A percentile compares a stretch with the other conserved stretches of the same genome.
Evolutionary conservation across 306 rosid species (phyloP).

Genomic region (Casuarina glauca): DNA sequence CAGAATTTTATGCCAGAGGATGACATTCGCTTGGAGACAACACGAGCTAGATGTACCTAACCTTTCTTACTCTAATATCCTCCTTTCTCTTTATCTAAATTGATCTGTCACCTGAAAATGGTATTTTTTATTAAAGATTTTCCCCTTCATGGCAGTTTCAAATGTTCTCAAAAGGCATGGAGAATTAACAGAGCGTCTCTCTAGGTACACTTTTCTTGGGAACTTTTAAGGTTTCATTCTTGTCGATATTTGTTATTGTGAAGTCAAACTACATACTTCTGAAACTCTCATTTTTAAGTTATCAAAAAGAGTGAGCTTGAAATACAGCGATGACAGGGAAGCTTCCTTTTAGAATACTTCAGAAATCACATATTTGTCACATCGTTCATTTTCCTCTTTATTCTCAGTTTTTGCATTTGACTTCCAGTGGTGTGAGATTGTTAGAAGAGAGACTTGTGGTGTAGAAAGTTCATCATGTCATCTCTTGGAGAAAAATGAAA

Average conservation of each 20-base stretch:
- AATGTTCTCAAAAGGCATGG: conserved; percentile 79
- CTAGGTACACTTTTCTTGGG: conserved; percentile 51
- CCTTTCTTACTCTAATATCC: conserved; percentile 24
- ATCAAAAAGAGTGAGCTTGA: neutral
- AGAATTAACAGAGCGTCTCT: conserved; percentile 76
- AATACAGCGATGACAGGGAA: neutral
- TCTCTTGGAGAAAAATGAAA: neutral
- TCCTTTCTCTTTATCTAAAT: neutral
- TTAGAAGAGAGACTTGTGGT: neutral
- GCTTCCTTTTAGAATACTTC: neutral
- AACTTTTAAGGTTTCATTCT: conserved; percentile 10
- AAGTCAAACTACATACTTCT: neutral
- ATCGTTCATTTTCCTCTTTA: neutral
- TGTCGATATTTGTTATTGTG: neutral
- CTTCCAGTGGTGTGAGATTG: neutral
- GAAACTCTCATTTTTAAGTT: neutral
- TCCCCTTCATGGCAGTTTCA: conserved; percentile 54
- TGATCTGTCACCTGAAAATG: neutral
- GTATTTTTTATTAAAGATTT: conserved; percentile 20
- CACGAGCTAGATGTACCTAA: conserved; percentile 68
- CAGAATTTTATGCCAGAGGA: conserved; percentile 77
- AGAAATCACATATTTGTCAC: neutral
- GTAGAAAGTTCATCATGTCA: neutral
- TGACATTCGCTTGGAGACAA: conserved; percentile 72
- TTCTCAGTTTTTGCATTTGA: neutral